phyloP scores from a whole-genome alignment of 2,329 filamentous ascomycete species.

The Exophiala spinifera region DNA sequence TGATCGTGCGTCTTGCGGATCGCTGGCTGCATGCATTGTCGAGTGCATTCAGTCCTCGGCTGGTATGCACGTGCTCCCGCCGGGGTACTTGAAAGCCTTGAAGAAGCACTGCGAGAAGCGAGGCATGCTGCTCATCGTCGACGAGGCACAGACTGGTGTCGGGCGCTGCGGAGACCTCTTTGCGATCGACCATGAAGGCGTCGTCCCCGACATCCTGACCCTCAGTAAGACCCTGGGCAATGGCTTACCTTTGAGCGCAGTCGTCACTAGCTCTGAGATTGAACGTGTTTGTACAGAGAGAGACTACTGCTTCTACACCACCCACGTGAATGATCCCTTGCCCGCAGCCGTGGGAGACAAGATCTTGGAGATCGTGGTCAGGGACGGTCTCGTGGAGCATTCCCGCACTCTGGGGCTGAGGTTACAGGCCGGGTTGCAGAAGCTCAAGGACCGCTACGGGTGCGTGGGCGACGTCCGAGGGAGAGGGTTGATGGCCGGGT shows the following conservation, averaged over 20 bases:
- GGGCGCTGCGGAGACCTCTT: slow-evolving; percentile 58
- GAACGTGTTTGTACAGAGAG: slow-evolving; percentile 48
- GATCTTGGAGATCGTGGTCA: slow-evolving; percentile 59
- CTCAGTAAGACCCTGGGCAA: slow-evolving; percentile 62
- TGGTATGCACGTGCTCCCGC: slow-evolving; percentile 59
- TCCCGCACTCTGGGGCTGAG: slow-evolving; percentile 46
- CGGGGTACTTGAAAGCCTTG: slow-evolving; percentile 57
- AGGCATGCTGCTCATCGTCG: slow-evolving; percentile 57
- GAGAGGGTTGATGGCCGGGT: slow-evolving; percentile 56
- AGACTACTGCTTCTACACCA: slow-evolving; percentile 58
- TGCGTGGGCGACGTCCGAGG: slow-evolving; percentile 63
- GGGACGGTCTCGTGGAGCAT: slow-evolving; percentile 52
- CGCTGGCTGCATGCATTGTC: slow-evolving; percentile 61
- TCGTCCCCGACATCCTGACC: slow-evolving; percentile 59
- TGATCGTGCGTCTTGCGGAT: slow-evolving; percentile 58
- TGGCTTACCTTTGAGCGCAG: slow-evolving; percentile 57
- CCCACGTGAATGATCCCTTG: slow-evolving; percentile 61
- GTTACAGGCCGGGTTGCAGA: slow-evolving; percentile 48
- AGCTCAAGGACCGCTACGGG: slow-evolving; percentile 51
- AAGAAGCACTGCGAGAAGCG: slow-evolving; percentile 54
- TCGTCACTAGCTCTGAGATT: slow-evolving; percentile 56
- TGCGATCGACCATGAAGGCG: slow-evolving; percentile 54
- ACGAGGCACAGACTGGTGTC: slow-evolving; percentile 60
- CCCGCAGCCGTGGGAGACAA: slow-evolving; percentile 60
- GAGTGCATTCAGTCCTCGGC: slow-evolving; percentile 60